A percentile compares a stretch with the other conserved stretches of the same genome.
Conservation (phyloP, 768 basidiomycete genomes). For the Suillus americanus region DNA sequence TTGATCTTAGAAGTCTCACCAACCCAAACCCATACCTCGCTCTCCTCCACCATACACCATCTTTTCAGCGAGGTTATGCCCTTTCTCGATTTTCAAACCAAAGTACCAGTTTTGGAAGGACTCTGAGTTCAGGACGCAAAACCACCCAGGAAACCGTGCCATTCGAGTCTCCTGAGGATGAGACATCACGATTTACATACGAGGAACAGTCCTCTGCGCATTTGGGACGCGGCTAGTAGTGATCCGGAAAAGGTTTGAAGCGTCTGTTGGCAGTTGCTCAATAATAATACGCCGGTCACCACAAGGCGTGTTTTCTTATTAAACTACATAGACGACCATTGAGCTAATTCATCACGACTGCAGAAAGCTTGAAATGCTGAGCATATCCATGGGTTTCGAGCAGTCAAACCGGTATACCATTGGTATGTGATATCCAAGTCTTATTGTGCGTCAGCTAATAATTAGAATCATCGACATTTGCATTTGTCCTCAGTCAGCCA, state of each 20-base stretch:
- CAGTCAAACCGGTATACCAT: slow-evolving; percentile 81
- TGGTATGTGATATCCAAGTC: slow-evolving; percentile 34
- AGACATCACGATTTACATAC: slow-evolving; percentile 13
- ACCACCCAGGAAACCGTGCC: slow-evolving; percentile 12
- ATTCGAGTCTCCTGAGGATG: slow-evolving; percentile 4
- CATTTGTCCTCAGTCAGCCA: slow-evolving; percentile 36
- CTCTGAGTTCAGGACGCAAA: slow-evolving; percentile 9
- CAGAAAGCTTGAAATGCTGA: slow-evolving; percentile 88
- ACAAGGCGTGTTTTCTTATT: slow-evolving; percentile 46
- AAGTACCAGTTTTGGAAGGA: slow-evolving; percentile 38
- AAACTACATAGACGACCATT: neutral
- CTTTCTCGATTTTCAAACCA: slow-evolving; percentile 53
- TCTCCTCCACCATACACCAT: neutral
- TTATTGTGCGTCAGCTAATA: neutral
- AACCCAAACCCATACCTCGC: neutral
- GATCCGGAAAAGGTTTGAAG: slow-evolving; percentile 44
- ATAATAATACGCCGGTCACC: slow-evolving; percentile 52
- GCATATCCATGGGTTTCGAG: slow-evolving; percentile 83
- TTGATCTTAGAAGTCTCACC: neutral
- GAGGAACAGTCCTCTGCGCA: slow-evolving; percentile 30
- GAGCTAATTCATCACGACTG: neutral
- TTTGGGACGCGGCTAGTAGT: slow-evolving; percentile 44
- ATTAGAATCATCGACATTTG: neutral
- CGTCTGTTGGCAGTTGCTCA: slow-evolving; percentile 45
- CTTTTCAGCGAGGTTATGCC: slow-evolving; percentile 37